Conservation (phyloP, 2,329 filamentous ascomycete species). For the Aureobasidium sp. region DNA sequence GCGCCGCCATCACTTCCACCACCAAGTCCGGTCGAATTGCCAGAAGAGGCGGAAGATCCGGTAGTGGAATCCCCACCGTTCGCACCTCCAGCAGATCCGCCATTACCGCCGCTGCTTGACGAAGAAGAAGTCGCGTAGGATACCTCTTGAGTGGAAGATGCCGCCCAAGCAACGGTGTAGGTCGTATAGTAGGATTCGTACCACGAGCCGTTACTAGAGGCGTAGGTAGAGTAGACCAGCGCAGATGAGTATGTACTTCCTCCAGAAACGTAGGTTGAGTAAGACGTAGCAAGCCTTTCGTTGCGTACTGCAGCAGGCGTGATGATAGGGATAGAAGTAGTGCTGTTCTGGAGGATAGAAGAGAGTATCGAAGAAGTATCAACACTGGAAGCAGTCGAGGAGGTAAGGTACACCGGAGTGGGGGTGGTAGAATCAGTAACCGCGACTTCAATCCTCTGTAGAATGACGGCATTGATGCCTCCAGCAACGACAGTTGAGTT, state of each 20-base stretch:
- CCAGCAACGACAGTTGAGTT: slow-evolving; percentile 22
- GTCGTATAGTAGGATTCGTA: slow-evolving; percentile 26
- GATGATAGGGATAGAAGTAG: slow-evolving; percentile 25
- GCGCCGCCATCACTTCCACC: slow-evolving; percentile 17
- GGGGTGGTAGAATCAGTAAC: slow-evolving; percentile 21
- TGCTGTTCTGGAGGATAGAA: slow-evolving; percentile 24
- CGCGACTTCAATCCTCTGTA: slow-evolving; percentile 26
- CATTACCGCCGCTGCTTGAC: slow-evolving; percentile 8
- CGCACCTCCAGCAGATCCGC: slow-evolving; percentile 18
- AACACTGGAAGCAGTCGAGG: slow-evolving; percentile 17
- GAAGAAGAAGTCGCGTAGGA: slow-evolving; percentile 21
- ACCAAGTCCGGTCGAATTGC: neutral
- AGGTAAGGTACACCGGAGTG: slow-evolving; percentile 22
- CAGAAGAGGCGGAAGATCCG: neutral
- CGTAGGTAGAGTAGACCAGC: slow-evolving; percentile 25
- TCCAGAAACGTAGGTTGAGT: slow-evolving; percentile 26
- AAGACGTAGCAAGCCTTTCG: slow-evolving; percentile 19
- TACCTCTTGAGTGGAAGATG: slow-evolving; percentile 24
- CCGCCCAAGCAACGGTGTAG: slow-evolving; percentile 25
- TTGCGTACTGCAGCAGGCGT: slow-evolving; percentile 23
- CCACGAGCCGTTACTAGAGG: slow-evolving; percentile 23
- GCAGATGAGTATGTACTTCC: slow-evolving; percentile 28
- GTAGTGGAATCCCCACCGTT: slow-evolving; percentile 9
- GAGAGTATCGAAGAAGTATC: slow-evolving; percentile 22
- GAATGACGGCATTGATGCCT: slow-evolving; percentile 26